Evolutionary conservation across 2,329 filamentous ascomycete genomes (phyloP), one percentile per base, ranked within the genome.

Genomic region (Penicillium brevicompactum): DNA sequence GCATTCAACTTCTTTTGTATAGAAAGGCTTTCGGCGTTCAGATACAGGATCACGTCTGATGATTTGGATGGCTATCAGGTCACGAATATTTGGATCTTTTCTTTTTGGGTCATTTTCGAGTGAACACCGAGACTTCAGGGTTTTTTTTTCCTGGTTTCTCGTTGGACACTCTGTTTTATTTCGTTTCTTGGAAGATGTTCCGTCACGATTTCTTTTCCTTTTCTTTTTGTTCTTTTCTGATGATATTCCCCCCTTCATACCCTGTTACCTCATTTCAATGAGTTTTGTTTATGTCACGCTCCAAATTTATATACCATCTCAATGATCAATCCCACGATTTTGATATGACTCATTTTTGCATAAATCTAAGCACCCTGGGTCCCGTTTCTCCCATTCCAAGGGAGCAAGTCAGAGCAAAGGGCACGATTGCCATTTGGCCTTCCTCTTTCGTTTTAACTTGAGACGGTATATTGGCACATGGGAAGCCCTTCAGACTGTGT

Each of bases 21-120:
- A 63, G 63, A 66, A 44, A 51, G 30, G 47, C 52, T 55, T 52
- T 56, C 54, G 65, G 65, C 65, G 65, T 66, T 67, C 51, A 56
- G 48, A 59, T 62, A 62, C 49, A 63, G 51, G 57, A 48, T 56
- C 45, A 50, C 40, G n/a, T 55, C 27, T 16, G 24, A 32, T 32
- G 34, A 30, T 41, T 34, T 40, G 18, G 22, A 32, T 5, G 31
- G 31, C 46, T 31, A 54, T 31, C 46, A 42, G 49, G 52, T 34
- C 51, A 38, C 30, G 41, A 32, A 50, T 31, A 41, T 30, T 40
- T 16, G 13, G 10, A 14, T 41, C 21, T 21, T 18, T 41, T 41
- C 21, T 21, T 18, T 41, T n/a, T 42, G 6, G 34, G 34, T 37
- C 13, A n/a, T 4, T 37, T n/a, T 37, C 34, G 34, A 34, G 31